Evolutionary conservation across 116 monocot species (phyloP), one percentile per base, ranked within the genome.

Genomic region (Trichopus zeylanicus): DNA sequence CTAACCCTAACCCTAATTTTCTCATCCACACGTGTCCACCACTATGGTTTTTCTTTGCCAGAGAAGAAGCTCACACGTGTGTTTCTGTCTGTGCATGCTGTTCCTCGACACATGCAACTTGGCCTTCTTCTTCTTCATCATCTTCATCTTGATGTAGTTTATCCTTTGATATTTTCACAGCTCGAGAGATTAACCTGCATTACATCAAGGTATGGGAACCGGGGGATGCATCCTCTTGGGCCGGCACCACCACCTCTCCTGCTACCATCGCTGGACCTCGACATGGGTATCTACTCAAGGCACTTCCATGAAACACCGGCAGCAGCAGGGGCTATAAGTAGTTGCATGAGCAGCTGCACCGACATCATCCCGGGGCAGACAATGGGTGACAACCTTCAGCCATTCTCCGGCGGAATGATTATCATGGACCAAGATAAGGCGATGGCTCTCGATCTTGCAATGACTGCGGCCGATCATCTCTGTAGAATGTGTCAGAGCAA

Each of bases 181-280:
- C 79, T 97, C 1, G 91, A 97, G 12, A 79, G 91, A 2, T 38
- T 97, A 13, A 66, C 87, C 2, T 90, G 87, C 71, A 79, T 90
- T 4, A 61, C 75, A 0, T 61, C 84, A 0, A 78, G 90, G 28
- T 90, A 78, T 62, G 62, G 75, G 5, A 59, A 62, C 62, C 31
- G 75, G 27, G 39, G 29, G 39, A 22, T 62, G 42, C 67, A 62
- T 26, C 55, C 73, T 27, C 2, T 82, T 46, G 72, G 68, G 0
- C 64, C 88, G 20, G 63, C 78, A 2, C 66, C 72, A 23, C 78
- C 81, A n/a, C 29, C 77, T n/a, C n/a, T n/a, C 0, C 47, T 82
- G 48, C 63, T 76, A 28, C 97, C 91, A 20, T 86, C 87, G 1
- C 78, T 87, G 15, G 91, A 97, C 73, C 91, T 97, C 30, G 91